Base-by-base conservation (phyloP, 2,329 filamentous ascomycete species). In the Geosmithia morbida region DNA sequence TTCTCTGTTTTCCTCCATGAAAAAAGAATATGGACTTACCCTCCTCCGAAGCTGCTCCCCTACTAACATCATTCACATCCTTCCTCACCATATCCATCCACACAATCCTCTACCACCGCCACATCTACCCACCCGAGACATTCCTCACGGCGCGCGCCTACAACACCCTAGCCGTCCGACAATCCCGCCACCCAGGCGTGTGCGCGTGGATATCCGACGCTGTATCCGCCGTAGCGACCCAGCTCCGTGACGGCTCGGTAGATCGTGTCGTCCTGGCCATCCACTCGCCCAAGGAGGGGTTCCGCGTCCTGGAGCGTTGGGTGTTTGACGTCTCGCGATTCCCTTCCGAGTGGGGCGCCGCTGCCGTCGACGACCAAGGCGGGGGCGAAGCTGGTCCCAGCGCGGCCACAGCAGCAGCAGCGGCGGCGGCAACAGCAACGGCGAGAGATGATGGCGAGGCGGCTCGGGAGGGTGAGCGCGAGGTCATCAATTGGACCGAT, bases 201-300 rank as follows among this genome's bases (percentile, higher is more conserved):
- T 94, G 87, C 71, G 69, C 79, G 56, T 96, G 89, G 85, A 80
- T 95, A 63, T 77, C 74, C 59, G 85, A 92, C 61, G 87, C 88
- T 53, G 77, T 92, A 41, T 69, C 79, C 51, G 83, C 87, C 37
- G 76, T 88, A 19, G 72, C 77, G 50, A 70, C 69, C 3, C 83
- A 94, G 65, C 71, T 95, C 37, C 72, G 84, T 44, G 74, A 70
- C 10, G 74, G 71, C 22, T 50, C 62, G 44, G 72, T 70, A 14
- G 60, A 66, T 20, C 66, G 69, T 46, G 61, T 77, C 43, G 71
- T 66, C 30, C 57, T 78, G 41, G 69, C 71, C 5, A 57, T 78
- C 49, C 72, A 74, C 48, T 60, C 61, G 1, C 56, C 61, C 16
- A 3, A 2, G 2, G 51, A 56, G 4, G 56, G 58, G 0, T 59